These are phyloP conservation scores for Dryas integrifolia DNA, from an alignment of 331 rosid genomes.

Conservation along the genomic window DNA sequence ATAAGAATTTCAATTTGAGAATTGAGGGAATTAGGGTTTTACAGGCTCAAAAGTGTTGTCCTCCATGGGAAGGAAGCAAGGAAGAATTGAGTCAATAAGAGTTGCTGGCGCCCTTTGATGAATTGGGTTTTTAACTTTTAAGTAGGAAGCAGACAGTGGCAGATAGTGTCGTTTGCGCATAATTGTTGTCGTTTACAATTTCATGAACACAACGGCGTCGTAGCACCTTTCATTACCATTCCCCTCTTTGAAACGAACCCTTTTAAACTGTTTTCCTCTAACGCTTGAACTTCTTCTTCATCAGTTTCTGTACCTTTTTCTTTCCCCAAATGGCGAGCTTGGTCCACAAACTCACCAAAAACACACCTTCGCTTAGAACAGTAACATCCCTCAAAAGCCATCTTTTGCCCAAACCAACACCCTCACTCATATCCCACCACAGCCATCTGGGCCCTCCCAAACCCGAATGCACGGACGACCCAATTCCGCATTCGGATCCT, in stretches of 20 bases:
- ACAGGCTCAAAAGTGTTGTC: slow-evolving; percentile 58
- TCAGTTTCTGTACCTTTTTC: neutral
- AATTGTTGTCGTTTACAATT: neutral
- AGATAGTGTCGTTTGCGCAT: neutral
- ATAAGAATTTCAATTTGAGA: neutral
- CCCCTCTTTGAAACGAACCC: neutral
- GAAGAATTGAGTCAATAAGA: neutral
- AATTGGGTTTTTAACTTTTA: neutral
- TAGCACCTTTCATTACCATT: neutral
- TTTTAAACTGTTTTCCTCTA: neutral
- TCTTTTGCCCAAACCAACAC: slow-evolving; percentile 3
- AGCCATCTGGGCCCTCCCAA: slow-evolving; percentile 11
- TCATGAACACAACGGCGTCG: neutral
- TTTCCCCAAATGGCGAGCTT: slow-evolving; percentile 32
- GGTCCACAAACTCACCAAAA: slow-evolving; percentile 31
- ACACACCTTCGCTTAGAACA: slow-evolving; percentile 18
- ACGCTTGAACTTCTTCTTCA: neutral
- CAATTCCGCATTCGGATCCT: slow-evolving; percentile 10
- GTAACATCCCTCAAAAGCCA: slow-evolving; percentile 22
- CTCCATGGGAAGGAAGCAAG: slow-evolving; percentile 42
- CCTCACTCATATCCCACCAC: slow-evolving; percentile 8
- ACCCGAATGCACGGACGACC: slow-evolving; percentile 1
- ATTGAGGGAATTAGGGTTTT: slow-evolving; percentile 7
- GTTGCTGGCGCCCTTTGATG: neutral
- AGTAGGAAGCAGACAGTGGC: neutral